These are phyloP conservation scores for Plasmodium gaboni DNA, from an alignment of 169 alveolate species.

Conservation along the genomic window DNA sequence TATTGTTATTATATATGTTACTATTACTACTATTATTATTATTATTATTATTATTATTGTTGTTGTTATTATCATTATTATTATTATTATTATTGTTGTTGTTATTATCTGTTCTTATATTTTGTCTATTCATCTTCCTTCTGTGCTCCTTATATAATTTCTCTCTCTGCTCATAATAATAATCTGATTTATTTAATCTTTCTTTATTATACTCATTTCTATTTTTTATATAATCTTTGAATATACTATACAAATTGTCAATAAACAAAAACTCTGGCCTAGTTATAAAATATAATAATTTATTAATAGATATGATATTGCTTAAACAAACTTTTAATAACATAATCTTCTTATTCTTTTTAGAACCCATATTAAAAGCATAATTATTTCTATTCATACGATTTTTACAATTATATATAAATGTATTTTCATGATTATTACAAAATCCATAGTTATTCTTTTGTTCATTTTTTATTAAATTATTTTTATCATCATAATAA, in stretches of 20 bases:
- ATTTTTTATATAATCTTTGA: slow-evolving; percentile 26
- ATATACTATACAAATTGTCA: slow-evolving; percentile 38
- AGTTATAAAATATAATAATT: slow-evolving; percentile 41
- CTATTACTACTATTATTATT: no score
- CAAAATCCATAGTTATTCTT: background rate
- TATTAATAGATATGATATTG: slow-evolving; percentile 36
- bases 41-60: background rate
- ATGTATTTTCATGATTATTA: background rate
- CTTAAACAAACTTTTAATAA: slow-evolving; percentile 32
- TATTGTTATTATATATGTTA: no score
- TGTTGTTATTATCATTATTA: background rate
- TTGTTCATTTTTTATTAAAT: background rate
- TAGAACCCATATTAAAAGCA: background rate
- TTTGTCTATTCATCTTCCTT: background rate
- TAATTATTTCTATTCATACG: background rate
- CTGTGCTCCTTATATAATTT: background rate
- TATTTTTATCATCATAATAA: background rate
- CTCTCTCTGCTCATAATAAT: background rate
- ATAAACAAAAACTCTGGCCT: slow-evolving; percentile 52
- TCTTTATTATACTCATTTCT: slow-evolving; percentile 25
- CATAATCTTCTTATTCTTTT: slow-evolving; percentile 20
- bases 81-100: background rate
- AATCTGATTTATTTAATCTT: background rate
- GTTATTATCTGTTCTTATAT: background rate
- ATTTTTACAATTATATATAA: slow-evolving; percentile 3